These are phyloP conservation scores for Phytophthora cajani DNA, from an alignment of 352 stramenopile species.

Conservation along the genomic window DNA sequence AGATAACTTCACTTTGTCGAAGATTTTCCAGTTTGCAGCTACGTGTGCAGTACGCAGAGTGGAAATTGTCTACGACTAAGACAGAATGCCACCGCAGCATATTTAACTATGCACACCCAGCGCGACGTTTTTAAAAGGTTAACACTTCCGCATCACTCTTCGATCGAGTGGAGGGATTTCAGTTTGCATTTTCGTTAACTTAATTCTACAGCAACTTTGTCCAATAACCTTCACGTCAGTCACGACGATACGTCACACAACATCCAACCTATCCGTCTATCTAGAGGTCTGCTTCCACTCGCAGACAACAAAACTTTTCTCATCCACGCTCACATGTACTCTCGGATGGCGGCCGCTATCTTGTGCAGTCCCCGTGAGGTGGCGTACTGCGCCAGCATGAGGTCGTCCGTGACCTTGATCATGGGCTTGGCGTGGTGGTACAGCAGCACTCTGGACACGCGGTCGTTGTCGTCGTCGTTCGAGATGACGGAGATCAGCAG, in stretches of 20 bases:
- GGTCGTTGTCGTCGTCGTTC: constrained; percentile 55
- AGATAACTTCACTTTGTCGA: neutral
- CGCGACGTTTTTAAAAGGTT: too few species aligned
- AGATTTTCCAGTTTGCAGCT: neutral
- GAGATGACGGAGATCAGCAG: constrained; percentile 66
- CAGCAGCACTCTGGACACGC: constrained; percentile 54
- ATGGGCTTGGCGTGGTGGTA: constrained; percentile 56
- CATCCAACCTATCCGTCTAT: constrained; percentile 5
- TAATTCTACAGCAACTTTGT: neutral
- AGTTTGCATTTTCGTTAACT: constrained; percentile 13
- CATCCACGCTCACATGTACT: constrained; percentile 52
- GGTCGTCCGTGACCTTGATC: constrained; percentile 55
- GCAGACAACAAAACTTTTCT: constrained; percentile 1
- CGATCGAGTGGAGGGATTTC: constrained; percentile 8
- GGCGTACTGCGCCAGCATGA: constrained; percentile 56
- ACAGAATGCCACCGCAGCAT: too few species aligned
- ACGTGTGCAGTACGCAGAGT: neutral
- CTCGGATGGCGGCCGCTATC: constrained; percentile 47
- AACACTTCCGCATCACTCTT: constrained; percentile 3
- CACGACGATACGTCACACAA: neutral
- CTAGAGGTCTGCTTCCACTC: constrained; percentile 10
- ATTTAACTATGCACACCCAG: too few species aligned
- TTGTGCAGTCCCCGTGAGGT: constrained; percentile 49
- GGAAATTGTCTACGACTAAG: neutral
- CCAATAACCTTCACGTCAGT: constrained; percentile 2